Evolutionary conservation across 202 grass and related monocot genomes (phyloP).

Genomic region (Dendrocalamus latiflorus): DNA sequence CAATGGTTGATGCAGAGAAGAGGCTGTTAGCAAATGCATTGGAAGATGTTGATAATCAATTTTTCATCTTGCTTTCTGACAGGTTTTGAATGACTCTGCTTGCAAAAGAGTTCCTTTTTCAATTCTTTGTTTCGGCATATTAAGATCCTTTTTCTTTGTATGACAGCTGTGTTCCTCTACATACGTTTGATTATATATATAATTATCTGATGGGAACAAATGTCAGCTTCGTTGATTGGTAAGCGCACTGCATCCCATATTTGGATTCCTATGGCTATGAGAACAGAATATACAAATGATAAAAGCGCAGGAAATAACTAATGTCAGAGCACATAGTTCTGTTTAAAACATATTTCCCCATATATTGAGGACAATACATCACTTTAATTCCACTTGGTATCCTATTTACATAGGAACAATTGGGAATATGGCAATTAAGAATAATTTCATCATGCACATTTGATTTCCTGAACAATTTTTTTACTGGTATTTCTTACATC

Average conservation of each 20-base stretch:
- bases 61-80: slow-evolving; percentile 97
- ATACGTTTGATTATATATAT: slow-evolving; percentile 91
- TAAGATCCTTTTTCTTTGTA: slow-evolving; percentile 38
- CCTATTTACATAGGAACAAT: slow-evolving; percentile 8
- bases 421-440: background rate
- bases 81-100: slow-evolving; percentile 49
- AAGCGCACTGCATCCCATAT: slow-evolving; percentile 29
- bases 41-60: slow-evolving; percentile 87
- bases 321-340: background rate
- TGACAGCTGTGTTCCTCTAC: slow-evolving; percentile 92
- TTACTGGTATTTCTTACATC: background rate
- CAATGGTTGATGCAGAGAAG: slow-evolving; percentile 97
- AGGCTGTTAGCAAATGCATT: slow-evolving; percentile 95
- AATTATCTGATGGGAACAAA: slow-evolving; percentile 92
- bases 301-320: background rate
- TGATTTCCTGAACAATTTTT: background rate
- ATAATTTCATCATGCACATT: slow-evolving; percentile 11
- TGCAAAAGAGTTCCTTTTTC: background rate
- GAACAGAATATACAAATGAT: background rate
- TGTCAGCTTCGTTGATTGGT: slow-evolving; percentile 97
- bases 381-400: slow-evolving; percentile 6
- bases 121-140: slow-evolving; percentile 18
- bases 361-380: background rate
- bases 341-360: background rate
- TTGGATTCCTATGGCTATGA: slow-evolving; percentile 8